Evolutionary conservation across 1,284 basidiomycete species (phyloP).

Genomic region (Cryptococcus sp.): DNA sequence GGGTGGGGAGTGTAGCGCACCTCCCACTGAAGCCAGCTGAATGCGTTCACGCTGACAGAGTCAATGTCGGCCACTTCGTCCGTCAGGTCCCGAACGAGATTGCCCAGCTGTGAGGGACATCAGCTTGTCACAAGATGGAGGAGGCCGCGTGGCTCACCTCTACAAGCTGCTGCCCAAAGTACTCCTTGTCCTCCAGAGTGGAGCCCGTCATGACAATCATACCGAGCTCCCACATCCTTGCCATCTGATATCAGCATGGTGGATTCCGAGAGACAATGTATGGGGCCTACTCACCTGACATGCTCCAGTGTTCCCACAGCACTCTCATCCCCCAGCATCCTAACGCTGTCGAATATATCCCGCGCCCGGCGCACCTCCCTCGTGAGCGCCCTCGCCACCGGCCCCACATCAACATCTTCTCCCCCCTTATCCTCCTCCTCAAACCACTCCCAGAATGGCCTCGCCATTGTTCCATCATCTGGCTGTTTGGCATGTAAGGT

Average conservation of each 20-base stretch:
- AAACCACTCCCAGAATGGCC: constrained; percentile 30
- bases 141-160: constrained; percentile 24
- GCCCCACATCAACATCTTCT: constrained; percentile 24
- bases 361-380: constrained; percentile 35
- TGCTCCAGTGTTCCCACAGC: constrained; percentile 34
- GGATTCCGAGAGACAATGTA: not conserved
- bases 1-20: constrained; percentile 16
- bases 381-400: constrained; percentile 32
- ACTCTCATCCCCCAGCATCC: constrained; percentile 32
- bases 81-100: constrained; percentile 35
- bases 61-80: constrained; percentile 42
- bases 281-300: constrained; percentile 29
- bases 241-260: not conserved
- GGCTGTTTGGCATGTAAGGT: not conserved
- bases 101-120: constrained; percentile 29
- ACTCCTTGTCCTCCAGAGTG: constrained; percentile 33
- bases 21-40: constrained; percentile 46
- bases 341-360: constrained; percentile 45
- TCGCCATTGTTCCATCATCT: constrained; percentile 11
- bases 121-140: not conserved
- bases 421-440: not conserved
- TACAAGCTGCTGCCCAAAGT: constrained; percentile 32
- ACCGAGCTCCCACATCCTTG: constrained; percentile 41
- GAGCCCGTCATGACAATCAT: constrained; percentile 37
- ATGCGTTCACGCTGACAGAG: constrained; percentile 39